Evolutionary conservation across 1,139 yeast species (phyloP), one percentile per base, ranked within the genome.

Genomic region (Saccharomyces hybrid): DNA sequence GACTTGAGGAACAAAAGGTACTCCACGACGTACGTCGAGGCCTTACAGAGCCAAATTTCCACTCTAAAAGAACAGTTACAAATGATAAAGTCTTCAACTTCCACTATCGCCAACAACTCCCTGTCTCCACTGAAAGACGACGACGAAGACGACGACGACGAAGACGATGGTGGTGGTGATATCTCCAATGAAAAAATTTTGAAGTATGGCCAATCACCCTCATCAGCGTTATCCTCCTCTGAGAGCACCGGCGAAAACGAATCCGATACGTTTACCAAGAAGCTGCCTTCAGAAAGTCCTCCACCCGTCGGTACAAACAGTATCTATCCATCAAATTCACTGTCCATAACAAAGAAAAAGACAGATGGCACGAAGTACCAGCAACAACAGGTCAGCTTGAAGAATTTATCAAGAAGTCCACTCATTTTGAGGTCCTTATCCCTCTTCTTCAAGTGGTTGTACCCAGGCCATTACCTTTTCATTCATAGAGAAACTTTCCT

Each of bases 361-460:
- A 50, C 55, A 27, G 14, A 41, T 11, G 23, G 16, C 46, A 47
- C 51, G 3, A 53, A 51, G 25, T 52, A 53, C 55, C 55, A 52
- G 44, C 56, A 51, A 55, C 77, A 3, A 73, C 78, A 23, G 46
- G 54, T 58, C 2, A 79, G 78, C 59, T 81, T 84, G 13, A 78
- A 80, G 2, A 76, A 80, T 54, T 76, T 81, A 7, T 79, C 78
- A 55, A 31, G 79, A 71, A 53, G 73, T 20, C 81, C 56, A 64
- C 75, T 54, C 71, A 76, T 56, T 73, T 79, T 65, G 60, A 56
- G 59, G 31, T 63, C 68, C 2, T 51, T 82, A 46, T 76, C 79
- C 53, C 65, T 77, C n/a, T 82, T 82, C 63, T 82, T 82, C 65
- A 78, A 78, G 46, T 81, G 85, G 85, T 78, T 80, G 60, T 82